Percentiles rank a stretch among this genome's conserved stretches.
These are phyloP conservation scores for Periglandula ipomoeae DNA, from an alignment of 2,329 filamentous ascomycete species.

Conservation along the genomic window DNA sequence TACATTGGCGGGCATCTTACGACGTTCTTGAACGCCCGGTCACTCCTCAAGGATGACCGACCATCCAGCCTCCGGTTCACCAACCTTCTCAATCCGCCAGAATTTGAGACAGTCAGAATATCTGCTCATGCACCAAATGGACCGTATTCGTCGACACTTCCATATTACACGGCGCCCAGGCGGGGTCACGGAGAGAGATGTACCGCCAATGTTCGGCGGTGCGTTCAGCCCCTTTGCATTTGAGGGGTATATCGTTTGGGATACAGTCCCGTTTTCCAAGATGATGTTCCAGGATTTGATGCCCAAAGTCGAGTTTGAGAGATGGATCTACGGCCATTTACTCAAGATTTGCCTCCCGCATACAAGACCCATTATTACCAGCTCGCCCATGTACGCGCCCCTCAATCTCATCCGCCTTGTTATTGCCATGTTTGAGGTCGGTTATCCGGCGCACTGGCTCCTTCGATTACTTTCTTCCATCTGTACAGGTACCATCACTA, in stretches of 20 bases:
- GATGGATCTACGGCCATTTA: constrained; percentile 15
- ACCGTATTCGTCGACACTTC: constrained; percentile 18
- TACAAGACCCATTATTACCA: constrained; percentile 5
- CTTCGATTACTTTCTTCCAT: no score
- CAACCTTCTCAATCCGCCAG: constrained; percentile 17
- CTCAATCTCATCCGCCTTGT: no score
- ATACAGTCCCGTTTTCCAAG: background rate
- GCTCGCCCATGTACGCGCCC: no score
- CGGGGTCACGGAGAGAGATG: no score
- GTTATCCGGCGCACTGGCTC: no score
- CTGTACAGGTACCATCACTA: no score
- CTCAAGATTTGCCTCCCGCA: constrained; percentile 18
- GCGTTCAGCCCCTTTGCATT: no score
- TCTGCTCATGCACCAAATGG: constrained; percentile 18
- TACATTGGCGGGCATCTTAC: no score
- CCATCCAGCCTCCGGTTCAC: constrained; percentile 16
- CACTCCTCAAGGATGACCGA: constrained; percentile 16
- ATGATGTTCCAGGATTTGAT: constrained; percentile 9
- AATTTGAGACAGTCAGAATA: constrained; percentile 19
- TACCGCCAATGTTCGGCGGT: no score
- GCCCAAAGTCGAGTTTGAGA: constrained; percentile 13
- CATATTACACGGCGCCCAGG: constrained; percentile 6
- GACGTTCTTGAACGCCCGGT: constrained; percentile 14
- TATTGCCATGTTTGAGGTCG: no score
- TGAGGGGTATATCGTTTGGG: no score